These are phyloP conservation scores for Tremella mesenterica DNA, from an alignment of 768 basidiomycete species.

Conservation along the genomic window DNA sequence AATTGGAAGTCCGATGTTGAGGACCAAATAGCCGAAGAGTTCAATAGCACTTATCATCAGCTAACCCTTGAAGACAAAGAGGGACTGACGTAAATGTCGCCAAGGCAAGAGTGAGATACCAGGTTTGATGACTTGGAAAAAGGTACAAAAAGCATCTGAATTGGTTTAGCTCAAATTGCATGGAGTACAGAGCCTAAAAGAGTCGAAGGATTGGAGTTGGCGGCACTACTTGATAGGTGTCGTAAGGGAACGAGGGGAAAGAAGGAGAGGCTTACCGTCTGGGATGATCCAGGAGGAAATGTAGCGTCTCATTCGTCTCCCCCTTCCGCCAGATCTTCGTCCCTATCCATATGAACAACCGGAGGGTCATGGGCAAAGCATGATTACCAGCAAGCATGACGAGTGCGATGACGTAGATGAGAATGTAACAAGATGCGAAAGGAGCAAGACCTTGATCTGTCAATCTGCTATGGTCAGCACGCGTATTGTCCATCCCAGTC, in stretches of 20 bases:
- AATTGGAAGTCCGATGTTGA: constrained; percentile 33
- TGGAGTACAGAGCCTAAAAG: background rate
- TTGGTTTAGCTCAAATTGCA: background rate
- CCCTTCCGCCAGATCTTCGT: constrained; percentile 28
- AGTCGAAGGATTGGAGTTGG: too few species aligned
- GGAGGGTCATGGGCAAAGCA: constrained; percentile 35
- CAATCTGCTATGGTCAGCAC: constrained; percentile 14
- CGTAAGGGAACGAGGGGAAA: background rate
- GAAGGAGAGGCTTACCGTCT: constrained; percentile 23
- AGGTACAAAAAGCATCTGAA: constrained; percentile 39
- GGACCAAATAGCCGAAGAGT: constrained; percentile 28
- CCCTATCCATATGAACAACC: constrained; percentile 33
- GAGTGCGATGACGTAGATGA: constrained; percentile 26
- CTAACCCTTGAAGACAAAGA: background rate
- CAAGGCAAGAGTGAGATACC: constrained; percentile 31
- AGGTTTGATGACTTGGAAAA: constrained; percentile 41
- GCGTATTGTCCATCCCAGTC: too few species aligned
- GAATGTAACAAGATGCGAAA: constrained; percentile 25
- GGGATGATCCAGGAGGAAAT: constrained; percentile 40
- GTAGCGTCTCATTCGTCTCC: constrained; percentile 28
- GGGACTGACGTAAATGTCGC: constrained; percentile 30
- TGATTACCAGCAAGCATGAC: constrained; percentile 37
- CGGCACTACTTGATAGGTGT: background rate
- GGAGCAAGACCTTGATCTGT: constrained; percentile 32
- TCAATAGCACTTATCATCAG: constrained; percentile 17